A percentile compares a stretch with the other conserved stretches of the same genome.
These are phyloP conservation scores for Fomitopsis pulvina DNA, from an alignment of 768 basidiomycete species.

Conservation along the genomic window DNA sequence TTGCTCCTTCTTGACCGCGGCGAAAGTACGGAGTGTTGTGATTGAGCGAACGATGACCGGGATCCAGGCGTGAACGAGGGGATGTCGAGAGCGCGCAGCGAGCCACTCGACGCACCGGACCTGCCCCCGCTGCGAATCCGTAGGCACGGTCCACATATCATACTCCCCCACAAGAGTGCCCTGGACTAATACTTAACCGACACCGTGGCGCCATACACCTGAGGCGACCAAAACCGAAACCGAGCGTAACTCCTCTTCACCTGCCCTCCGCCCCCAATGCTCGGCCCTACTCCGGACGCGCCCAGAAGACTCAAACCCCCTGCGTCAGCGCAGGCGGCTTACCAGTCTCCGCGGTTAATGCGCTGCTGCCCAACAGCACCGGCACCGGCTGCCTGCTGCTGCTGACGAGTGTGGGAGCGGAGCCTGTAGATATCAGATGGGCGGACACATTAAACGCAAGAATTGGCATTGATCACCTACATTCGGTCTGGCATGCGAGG, in stretches of 20 bases:
- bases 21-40: background rate
- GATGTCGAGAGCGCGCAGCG: slow-evolving; percentile 6
- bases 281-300: slow-evolving; percentile 40
- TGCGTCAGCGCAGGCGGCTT: slow-evolving; percentile 17
- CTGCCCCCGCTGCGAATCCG: slow-evolving; percentile 14
- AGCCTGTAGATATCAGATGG: slow-evolving; percentile 44
- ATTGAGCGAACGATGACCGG: background rate
- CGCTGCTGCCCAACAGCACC: slow-evolving; percentile 42
- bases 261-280: slow-evolving; percentile 39
- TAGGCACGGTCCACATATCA: slow-evolving; percentile 8
- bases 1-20: background rate
- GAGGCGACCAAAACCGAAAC: slow-evolving; percentile 24
- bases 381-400: slow-evolving; percentile 45
- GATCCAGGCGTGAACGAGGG: background rate
- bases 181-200: slow-evolving; percentile 30
- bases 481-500: slow-evolving; percentile 77
- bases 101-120: slow-evolving; percentile 7
- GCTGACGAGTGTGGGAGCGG: slow-evolving; percentile 82
- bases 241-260: slow-evolving; percentile 27
- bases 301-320: slow-evolving; percentile 24
- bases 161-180: slow-evolving; percentile 14
- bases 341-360: slow-evolving; percentile 39
- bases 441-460: slow-evolving; percentile 9
- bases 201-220: slow-evolving; percentile 27
- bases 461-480: slow-evolving; percentile 38